Evolutionary conservation across 257 asterid species (phyloP).

Genomic region (Agastache rugosa): DNA sequence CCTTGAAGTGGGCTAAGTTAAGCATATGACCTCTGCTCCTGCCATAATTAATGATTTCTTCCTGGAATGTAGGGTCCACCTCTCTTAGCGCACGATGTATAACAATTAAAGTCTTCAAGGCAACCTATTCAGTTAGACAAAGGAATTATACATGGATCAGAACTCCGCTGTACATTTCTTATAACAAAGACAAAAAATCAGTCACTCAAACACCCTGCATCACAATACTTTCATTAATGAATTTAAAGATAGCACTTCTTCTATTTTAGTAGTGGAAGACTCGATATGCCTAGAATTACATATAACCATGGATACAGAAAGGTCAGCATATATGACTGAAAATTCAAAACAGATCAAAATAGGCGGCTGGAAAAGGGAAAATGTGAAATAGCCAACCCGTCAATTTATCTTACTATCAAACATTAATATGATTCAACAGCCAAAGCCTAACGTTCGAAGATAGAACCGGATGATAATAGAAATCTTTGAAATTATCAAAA

Average conservation of each 20-base stretch:
- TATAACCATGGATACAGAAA: background rate
- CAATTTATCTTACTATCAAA: background rate
- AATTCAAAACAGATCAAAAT: background rate
- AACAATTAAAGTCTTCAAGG: constrained; percentile 87
- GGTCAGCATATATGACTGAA: background rate
- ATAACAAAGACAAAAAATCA: background rate
- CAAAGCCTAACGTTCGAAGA: background rate
- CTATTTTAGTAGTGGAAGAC: background rate
- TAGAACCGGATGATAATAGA: background rate
- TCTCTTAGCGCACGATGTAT: constrained; percentile 98
- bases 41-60: constrained; percentile 86
- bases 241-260: background rate
- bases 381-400: background rate
- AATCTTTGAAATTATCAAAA: background rate
- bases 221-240: background rate
- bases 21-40: constrained; percentile 87
- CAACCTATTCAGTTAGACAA: constrained; percentile 62
- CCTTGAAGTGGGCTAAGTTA: constrained; percentile 92
- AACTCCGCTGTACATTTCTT: constrained; percentile 3
- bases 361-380: background rate
- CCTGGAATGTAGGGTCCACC: constrained; percentile 97
- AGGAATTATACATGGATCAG: constrained; percentile 16
- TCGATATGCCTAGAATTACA: background rate
- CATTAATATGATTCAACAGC: background rate
- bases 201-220: background rate